Evolutionary conservation across 208 protist genomes (phyloP).

Genomic region (Trypanosoma vivax): DNA sequence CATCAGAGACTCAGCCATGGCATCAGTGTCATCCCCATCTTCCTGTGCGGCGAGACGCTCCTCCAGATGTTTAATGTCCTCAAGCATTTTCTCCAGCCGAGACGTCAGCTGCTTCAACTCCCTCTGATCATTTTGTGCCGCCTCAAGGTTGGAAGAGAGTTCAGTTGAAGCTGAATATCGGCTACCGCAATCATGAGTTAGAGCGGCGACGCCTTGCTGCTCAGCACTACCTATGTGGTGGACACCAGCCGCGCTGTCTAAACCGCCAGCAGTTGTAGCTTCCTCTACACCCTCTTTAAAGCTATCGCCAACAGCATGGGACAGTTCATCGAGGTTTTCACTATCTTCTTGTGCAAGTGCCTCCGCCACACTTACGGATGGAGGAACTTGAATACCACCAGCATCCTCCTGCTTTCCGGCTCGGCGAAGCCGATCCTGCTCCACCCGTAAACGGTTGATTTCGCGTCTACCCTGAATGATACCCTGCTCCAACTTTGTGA

Average conservation of each 20-base stretch:
- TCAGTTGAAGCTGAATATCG: too few species aligned
- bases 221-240: too few species aligned
- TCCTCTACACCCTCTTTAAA: constrained; percentile 18
- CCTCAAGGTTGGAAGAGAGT: too few species aligned
- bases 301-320: background rate
- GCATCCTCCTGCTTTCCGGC: constrained; percentile 39
- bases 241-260: too few species aligned
- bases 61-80: constrained; percentile 74
- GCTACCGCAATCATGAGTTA: too few species aligned
- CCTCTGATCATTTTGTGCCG: constrained; percentile 1
- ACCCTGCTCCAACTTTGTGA: constrained; percentile 67
- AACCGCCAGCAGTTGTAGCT: constrained; percentile 1
- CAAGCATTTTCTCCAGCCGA: constrained; percentile 67
- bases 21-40: constrained; percentile 51
- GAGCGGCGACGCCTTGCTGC: too few species aligned
- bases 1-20: constrained; percentile 53
- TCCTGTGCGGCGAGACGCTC: constrained; percentile 53
- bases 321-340: background rate
- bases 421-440: constrained; percentile 80
- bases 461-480: constrained; percentile 64
- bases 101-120: constrained; percentile 44
- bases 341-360: constrained; percentile 53
- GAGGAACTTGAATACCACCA: constrained; percentile 47
- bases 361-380: constrained; percentile 72
- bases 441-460: constrained; percentile 70